Evolutionary conservation across 1,284 basidiomycete genomes (phyloP), one percentile per base, ranked within the genome.

Genomic region (Cystobasidium sp.): DNA sequence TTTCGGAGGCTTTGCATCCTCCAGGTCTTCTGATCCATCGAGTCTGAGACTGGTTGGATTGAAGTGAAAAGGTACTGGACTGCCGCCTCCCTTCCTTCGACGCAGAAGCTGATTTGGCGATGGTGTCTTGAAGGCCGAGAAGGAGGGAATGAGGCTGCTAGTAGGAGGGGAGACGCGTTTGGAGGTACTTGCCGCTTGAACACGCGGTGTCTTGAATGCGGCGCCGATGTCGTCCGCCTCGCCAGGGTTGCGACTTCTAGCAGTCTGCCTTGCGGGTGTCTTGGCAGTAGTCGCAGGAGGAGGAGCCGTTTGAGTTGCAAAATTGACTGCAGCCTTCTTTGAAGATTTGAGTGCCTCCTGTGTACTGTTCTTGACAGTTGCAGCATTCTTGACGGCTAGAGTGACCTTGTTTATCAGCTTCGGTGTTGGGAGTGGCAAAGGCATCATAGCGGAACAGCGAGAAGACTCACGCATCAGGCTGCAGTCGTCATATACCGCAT

Each of bases 111-210:
- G 70, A 49, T 66, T 66, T 5, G 70, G 70, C 4, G 70, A 73
- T 3, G 70, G 70, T 56, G 70, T 73, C 52, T 73, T 73, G 51
- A 66, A 56, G 22, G 63, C 70, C n/a, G 61, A 63, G 8, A 47
- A 41, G 12, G 61, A 18, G 12, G 61, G 44, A 1, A 63, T 37
- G 20, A 63, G 24, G 20, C 20, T 41, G 44, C 24, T 63, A 1
- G 44, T 41, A 4, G 16, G n/a, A 24, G 61, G 61, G 0, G 61
- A 63, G 16, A 41, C 24, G n/a, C 46, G 43, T 16, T 31, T 63
- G 18, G 37, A 14, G 44, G 24, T 44, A 7, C 16, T 18, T n/a
- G 44, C 6, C 1, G 43, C 24, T 49, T 24, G 22, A 24, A 44
- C 7, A 16, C 20, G n/a, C 6, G 61, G 44, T 49, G 61, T 46